Evolutionary conservation across 306 rosid genomes (phyloP), one percentile per base, ranked within the genome.

Genomic region (Glycine latifolia): DNA sequence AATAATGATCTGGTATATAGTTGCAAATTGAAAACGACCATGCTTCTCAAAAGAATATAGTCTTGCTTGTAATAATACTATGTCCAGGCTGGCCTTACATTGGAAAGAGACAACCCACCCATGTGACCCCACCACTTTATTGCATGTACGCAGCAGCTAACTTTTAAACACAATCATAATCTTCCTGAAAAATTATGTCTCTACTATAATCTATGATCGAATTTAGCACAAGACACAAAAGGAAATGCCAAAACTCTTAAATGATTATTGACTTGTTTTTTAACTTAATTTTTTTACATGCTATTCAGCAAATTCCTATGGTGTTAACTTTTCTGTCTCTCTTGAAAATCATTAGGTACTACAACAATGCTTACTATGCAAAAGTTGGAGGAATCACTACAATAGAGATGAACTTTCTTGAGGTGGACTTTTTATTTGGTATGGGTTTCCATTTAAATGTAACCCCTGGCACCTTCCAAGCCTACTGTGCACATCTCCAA

Each of bases 351-450:
- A 35, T 79, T 86, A 95, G 99, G 88, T 95, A 86, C 87, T 93
- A 95, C 86, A 95, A 93, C 90, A 95, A 95, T 85, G 99, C 98
- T 10, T 95, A 91, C 87, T 95, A 89, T 88, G 99, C 99, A 83
- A 95, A 92, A 89, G 94, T 95, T 59, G 99, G 99, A 84, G 98
- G 99, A 73, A 93, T 95, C 68, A 93, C 97, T 80, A 95, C 94
- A 70, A 73, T 63, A 39, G 99, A 95, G 87, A 95, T 95, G 94
- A 95, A 95, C 72, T 91, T 90, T 87, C 97, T 95, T 60, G 99
- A 96, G 71, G 86, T 96, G 85, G 99, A 96, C 58, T 93, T 96
- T 67, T 75, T 96, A 56, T 96, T 96, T 89, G 99, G 94, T 35
- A 85, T 96, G 87, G 89, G 98, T 2, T 96, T 96, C 79, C 82